Percentiles rank a stretch among this genome's conserved stretches.
These are phyloP conservation scores for Edaphochlamys debaryana DNA, from an alignment of 139 green algal species.

Conservation along the genomic window DNA sequence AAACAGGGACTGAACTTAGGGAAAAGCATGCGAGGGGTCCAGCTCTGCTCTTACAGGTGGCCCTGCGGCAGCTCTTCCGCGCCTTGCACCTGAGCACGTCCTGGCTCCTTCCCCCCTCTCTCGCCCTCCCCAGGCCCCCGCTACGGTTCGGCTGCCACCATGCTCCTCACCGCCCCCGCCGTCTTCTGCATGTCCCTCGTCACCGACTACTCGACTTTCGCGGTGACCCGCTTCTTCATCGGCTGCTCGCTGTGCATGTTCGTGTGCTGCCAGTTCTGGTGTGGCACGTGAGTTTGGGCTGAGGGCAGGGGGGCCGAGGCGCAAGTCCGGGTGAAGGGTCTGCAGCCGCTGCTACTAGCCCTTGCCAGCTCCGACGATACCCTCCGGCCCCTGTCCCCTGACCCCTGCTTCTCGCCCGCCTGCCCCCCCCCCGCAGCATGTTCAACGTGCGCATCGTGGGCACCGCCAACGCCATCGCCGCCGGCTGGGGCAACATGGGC, in stretches of 20 bases:
- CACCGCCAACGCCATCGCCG: slow-evolving; percentile 88
- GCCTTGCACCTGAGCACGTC: not conserved
- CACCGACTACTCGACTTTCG: slow-evolving; percentile 75
- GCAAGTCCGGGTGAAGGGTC: no score
- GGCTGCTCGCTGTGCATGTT: slow-evolving; percentile 83
- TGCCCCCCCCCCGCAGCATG: slow-evolving; percentile 60
- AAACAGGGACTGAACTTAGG: no score
- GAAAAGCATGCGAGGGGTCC: no score
- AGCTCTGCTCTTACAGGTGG: no score
- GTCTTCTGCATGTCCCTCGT: slow-evolving; percentile 82
- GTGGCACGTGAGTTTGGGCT: slow-evolving; percentile 2
- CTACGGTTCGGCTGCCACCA: slow-evolving; percentile 58
- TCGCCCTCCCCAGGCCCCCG: slow-evolving; percentile 44
- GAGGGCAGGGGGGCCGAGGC: no score
- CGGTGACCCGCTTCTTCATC: slow-evolving; percentile 78
- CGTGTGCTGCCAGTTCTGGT: slow-evolving; percentile 94
- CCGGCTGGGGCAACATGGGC: slow-evolving; percentile 90
- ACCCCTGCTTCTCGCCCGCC: no score
- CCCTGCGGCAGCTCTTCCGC: no score
- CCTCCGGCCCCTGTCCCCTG: no score
- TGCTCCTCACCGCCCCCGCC: slow-evolving; percentile 71
- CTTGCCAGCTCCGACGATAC: no score
- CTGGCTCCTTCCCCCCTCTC: not conserved
- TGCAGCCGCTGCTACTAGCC: no score
- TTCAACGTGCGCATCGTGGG: slow-evolving; percentile 92